Percentiles rank a stretch among this genome's conserved stretches.
phyloP scores from a whole-genome alignment of 2,329 filamentous ascomycete species.

The Hypoxylon sp. region DNA sequence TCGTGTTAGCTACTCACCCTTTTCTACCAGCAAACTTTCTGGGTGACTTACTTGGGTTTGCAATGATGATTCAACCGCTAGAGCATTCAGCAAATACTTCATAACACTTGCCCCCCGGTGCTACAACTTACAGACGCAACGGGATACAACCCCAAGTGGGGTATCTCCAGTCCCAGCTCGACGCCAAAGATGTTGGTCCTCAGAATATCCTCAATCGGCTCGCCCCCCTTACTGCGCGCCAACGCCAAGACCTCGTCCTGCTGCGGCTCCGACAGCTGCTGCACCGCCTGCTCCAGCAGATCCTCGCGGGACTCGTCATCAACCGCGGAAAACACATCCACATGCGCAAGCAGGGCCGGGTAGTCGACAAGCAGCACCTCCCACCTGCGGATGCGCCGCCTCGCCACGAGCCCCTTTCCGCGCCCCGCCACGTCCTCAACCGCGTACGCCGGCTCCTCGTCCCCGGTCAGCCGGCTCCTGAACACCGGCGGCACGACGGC shows the following conservation, averaged over 20 bases:
- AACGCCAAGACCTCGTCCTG: conserved; percentile 12
- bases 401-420: conserved; percentile 27
- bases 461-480: conserved; percentile 2
- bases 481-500: conserved; percentile 19
- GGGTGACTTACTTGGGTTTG: conserved; percentile 22
- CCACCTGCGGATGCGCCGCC: conserved; percentile 21
- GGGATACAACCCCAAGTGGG: conserved; percentile 20
- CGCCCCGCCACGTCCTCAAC: conserved; percentile 17
- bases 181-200: conserved; percentile 32
- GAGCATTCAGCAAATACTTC: background rate
- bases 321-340: conserved; percentile 22
- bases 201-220: conserved; percentile 28
- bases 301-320: conserved; percentile 21
- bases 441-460: conserved; percentile 1
- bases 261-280: conserved; percentile 23
- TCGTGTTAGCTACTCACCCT: background rate
- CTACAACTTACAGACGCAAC: conserved; percentile 21
- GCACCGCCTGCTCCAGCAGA: conserved; percentile 24
- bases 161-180: conserved; percentile 27
- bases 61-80: conserved; percentile 34
- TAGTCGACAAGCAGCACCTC: conserved; percentile 27
- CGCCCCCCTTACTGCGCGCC: conserved; percentile 19
- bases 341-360: conserved; percentile 20
- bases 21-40: background rate
- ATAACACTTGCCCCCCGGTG: background rate